phyloP scores from a whole-genome alignment of 257 asterid genomes.

The Eustoma russellianum region DNA sequence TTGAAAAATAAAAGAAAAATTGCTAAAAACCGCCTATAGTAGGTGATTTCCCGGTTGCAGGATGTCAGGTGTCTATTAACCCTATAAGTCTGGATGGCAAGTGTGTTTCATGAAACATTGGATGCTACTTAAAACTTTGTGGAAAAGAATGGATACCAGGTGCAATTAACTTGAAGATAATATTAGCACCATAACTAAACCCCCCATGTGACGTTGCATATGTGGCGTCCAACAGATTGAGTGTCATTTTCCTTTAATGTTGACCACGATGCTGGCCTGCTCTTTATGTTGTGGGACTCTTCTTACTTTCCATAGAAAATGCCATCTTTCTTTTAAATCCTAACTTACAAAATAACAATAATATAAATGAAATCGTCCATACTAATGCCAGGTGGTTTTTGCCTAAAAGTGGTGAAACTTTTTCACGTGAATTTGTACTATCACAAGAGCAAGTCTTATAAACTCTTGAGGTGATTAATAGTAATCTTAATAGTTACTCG shows the following conservation, averaged over 20 bases:
- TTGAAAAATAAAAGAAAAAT: too few relatives aligned
- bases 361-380: not conserved
- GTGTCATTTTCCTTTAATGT: slow-evolving; percentile 18
- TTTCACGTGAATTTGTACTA: not conserved
- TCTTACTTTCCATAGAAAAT: slow-evolving; percentile 5
- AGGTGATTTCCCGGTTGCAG: too few relatives aligned
- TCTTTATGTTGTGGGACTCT: slow-evolving; percentile 15
- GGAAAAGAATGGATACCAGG: too few relatives aligned
- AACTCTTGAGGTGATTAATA: slow-evolving; percentile 11
- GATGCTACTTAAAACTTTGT: too few relatives aligned
- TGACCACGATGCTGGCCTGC: slow-evolving; percentile 11
- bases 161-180: too few relatives aligned
- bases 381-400: not conserved
- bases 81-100: too few relatives aligned
- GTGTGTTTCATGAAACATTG: too few relatives aligned
- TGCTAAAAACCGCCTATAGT: too few relatives aligned
- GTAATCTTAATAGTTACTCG: slow-evolving; percentile 21
- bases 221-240: slow-evolving; percentile 12
- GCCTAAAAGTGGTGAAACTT: not conserved
- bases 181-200: not conserved
- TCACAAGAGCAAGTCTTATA: slow-evolving; percentile 2
- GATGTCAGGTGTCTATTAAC: too few relatives aligned
- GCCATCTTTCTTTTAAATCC: slow-evolving; percentile 12
- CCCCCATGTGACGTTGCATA: slow-evolving; percentile 1
- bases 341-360: not conserved